These are phyloP conservation scores for Canna indica DNA, from an alignment of 176 grass and related monocot genomes.

Conservation along the genomic window DNA sequence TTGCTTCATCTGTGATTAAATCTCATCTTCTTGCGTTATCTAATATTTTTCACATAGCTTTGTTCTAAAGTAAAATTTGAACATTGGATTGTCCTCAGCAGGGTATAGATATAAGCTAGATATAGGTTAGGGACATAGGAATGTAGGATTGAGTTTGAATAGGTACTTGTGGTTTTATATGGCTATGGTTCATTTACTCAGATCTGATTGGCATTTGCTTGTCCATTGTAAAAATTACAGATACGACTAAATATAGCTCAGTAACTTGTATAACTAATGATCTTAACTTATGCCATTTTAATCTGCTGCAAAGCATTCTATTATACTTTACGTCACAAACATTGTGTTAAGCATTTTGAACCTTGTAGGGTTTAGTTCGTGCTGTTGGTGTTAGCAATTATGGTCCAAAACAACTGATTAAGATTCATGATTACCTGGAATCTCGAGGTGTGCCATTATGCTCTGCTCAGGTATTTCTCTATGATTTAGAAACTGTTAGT, in stretches of 20 bases:
- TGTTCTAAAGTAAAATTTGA: background rate
- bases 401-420: constrained; percentile 81
- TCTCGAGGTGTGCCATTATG: constrained; percentile 69
- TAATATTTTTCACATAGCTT: background rate
- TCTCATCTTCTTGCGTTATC: background rate
- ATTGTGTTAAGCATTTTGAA: background rate
- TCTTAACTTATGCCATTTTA: too few species aligned
- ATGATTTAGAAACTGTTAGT: background rate
- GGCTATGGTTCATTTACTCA: background rate
- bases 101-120: background rate
- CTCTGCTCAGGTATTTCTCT: constrained; percentile 62
- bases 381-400: constrained; percentile 94
- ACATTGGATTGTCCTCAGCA: background rate
- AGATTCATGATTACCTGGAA: constrained; percentile 61
- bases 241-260: background rate
- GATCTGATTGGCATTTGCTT: background rate
- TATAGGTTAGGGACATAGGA: background rate
- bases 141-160: background rate
- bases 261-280: background rate
- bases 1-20: background rate
- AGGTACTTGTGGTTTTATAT: background rate
- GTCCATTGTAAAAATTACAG: background rate
- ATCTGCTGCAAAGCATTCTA: too few species aligned
- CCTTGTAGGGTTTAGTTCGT: constrained; percentile 58
- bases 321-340: too few species aligned